Evolutionary conservation across 805 yeast genomes (phyloP), one percentile per base, ranked within the genome.

Genomic region (Candida tibetensis): DNA sequence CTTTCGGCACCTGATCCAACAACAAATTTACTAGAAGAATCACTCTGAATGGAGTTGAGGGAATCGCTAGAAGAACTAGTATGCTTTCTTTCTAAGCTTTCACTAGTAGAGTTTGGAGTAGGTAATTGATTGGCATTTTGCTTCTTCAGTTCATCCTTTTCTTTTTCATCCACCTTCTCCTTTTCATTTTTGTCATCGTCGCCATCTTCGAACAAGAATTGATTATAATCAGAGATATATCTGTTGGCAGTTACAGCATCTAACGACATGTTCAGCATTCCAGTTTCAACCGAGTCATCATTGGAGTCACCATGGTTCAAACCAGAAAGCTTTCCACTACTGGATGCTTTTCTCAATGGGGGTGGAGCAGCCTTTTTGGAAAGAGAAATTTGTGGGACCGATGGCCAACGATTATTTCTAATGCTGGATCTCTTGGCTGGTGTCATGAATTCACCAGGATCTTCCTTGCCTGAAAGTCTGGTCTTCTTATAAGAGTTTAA

Each of bases 331-430:
- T 62, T 42, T 34, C 30, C 36, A 17, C 34, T 25, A 15, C 16
- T 18, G 27, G 41, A 37, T 18, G 37, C 27, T 8, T 38, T 36
- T 19, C 46, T 40, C 22, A 31, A 21, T 7, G 33, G 28, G 5
- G 30, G 32, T 18, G 14, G 23, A 8, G 33, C n/a, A 12, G 12
- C 28, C 22, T 34, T 30, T 29, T 39, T 30, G 17, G 33, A 14
- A 31, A 40, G 36, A 19, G 30, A 22, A n/a, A 31, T 28, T 41
- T 52, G 51, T 2, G 72, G 72, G 8, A 63, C 64, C 21, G 70
- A 65, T 6, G 68, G 58, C 30, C 53, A 62, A 30, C 72, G 52
- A 37, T 52, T 64, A 3, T 66, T 56, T 42, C 53, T 60, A 23
- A 62, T 40, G 3, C 66, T 59, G 17, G 64, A 57, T 32, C 46